phyloP scores from a whole-genome alignment of 2,329 filamentous ascomycete genomes.

The Penicillium sp. region DNA sequence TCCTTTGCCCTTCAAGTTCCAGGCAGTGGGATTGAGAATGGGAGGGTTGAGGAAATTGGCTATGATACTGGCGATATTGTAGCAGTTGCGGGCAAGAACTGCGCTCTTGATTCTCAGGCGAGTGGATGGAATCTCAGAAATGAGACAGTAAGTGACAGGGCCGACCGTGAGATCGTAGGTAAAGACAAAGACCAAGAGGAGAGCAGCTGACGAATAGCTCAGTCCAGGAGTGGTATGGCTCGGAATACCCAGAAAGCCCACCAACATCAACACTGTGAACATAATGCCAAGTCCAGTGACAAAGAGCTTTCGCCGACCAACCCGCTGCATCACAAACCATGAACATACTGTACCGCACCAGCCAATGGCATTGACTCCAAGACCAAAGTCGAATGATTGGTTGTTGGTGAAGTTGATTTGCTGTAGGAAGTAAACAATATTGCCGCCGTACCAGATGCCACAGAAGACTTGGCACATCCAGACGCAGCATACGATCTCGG shows the following conservation, averaged over 20 bases:
- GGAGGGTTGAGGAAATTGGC: slow-evolving; percentile 39
- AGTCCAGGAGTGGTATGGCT: slow-evolving; percentile 1
- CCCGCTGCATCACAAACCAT: slow-evolving; percentile 5
- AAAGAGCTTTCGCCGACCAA: slow-evolving; percentile 2
- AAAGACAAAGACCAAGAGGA: slow-evolving; percentile 48
- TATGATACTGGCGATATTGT: slow-evolving; percentile 52
- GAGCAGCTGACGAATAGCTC: slow-evolving; percentile 2
- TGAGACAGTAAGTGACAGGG: slow-evolving; percentile 53
- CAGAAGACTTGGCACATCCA: slow-evolving; percentile 35
- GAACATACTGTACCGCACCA: slow-evolving; percentile 4
- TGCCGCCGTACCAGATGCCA: slow-evolving; percentile 30
- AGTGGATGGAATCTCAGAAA: slow-evolving; percentile 55
- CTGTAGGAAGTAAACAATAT: slow-evolving; percentile 33
- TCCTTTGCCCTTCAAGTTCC: slow-evolving; percentile 39
- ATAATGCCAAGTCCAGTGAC: background rate
- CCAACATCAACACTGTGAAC: background rate
- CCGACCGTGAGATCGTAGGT: slow-evolving; percentile 57
- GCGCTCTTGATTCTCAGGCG: slow-evolving; percentile 56
- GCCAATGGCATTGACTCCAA: slow-evolving; percentile 61
- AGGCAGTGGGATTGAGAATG: slow-evolving; percentile 35
- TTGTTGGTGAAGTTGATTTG: slow-evolving; percentile 34
- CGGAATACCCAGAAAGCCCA: background rate
- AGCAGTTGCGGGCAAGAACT: slow-evolving; percentile 51
- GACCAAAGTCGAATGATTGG: slow-evolving; percentile 36
- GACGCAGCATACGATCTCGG: slow-evolving; percentile 38